These are phyloP conservation scores for Eutypa lata DNA, from an alignment of 2,329 filamentous ascomycete species.

Conservation along the genomic window DNA sequence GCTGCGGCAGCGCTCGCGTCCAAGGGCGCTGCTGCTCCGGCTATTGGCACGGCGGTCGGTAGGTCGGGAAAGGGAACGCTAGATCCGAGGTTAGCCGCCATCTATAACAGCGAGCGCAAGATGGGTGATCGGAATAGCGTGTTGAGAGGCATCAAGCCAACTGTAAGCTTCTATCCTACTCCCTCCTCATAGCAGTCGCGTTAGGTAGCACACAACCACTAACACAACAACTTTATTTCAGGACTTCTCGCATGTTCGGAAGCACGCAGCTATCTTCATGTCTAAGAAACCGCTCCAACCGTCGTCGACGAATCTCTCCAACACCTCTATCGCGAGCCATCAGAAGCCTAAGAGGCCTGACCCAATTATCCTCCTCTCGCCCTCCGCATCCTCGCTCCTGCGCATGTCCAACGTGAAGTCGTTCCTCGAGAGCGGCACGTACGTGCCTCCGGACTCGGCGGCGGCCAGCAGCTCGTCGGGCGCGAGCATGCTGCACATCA, in stretches of 20 bases:
- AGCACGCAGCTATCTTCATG: constrained; percentile 76
- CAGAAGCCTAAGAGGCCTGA: constrained; percentile 57
- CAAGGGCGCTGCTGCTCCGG: constrained; percentile 36
- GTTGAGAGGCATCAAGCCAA: constrained; percentile 82
- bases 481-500: constrained; percentile 81
- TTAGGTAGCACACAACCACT: background rate
- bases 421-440: constrained; percentile 84
- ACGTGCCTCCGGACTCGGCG: constrained; percentile 67
- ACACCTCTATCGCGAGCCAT: constrained; percentile 50
- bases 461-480: constrained; percentile 59
- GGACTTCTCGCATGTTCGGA: constrained; percentile 94
- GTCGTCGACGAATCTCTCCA: constrained; percentile 33
- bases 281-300: constrained; percentile 51
- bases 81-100: constrained; percentile 79
- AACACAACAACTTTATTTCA: constrained; percentile 33
- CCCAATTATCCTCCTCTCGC: constrained; percentile 95
- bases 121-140: constrained; percentile 92
- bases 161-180: constrained; percentile 52
- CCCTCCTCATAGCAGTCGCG: background rate
- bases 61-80: constrained; percentile 63
- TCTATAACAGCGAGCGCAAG: constrained; percentile 86
- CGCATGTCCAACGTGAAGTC: constrained; percentile 94
- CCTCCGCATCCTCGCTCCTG: constrained; percentile 89
- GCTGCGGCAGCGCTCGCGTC: constrained; percentile 35
- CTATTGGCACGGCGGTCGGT: constrained; percentile 41